phyloP scores from a whole-genome alignment of 2,329 filamentous ascomycete genomes.

The Sporothrix curviconia region DNA sequence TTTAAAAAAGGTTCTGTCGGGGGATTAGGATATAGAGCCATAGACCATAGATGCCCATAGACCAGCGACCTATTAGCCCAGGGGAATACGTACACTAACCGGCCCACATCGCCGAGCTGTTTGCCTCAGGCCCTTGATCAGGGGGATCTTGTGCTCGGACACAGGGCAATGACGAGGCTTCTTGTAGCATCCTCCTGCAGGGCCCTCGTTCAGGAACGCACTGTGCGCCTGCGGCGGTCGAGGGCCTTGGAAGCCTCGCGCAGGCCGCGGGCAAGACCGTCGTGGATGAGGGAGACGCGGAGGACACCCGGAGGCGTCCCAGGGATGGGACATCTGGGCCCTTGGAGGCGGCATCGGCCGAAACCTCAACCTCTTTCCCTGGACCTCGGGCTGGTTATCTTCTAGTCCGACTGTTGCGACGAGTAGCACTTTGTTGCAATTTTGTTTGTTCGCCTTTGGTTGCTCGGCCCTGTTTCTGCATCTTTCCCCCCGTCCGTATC shows the following conservation, averaged over 20 bases:
- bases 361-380: slow-evolving; percentile 92
- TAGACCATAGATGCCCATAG: too few relatives aligned
- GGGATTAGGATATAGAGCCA: neutral
- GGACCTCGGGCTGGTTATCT: slow-evolving; percentile 82
- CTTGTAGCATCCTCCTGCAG: slow-evolving; percentile 99
- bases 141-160: slow-evolving; percentile 99
- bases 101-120: slow-evolving; percentile 99
- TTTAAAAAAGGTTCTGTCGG: neutral
- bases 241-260: slow-evolving; percentile 98
- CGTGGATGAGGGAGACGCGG: slow-evolving; percentile 98
- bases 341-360: slow-evolving; percentile 78
- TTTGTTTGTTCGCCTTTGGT: too few relatives aligned
- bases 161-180: slow-evolving; percentile 98
- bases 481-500: too few relatives aligned
- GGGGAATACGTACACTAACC: slow-evolving; percentile 77
- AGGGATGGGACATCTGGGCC: slow-evolving; percentile 97
- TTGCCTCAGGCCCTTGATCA: slow-evolving; percentile 99
- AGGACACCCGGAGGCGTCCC: slow-evolving; percentile 94
- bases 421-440: too few relatives aligned
- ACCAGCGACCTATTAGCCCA: neutral
- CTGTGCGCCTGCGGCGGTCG: slow-evolving; percentile 97
- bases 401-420: slow-evolving; percentile 90
- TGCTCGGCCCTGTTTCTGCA: too few relatives aligned
- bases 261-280: slow-evolving; percentile 96
- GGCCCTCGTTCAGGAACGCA: slow-evolving; percentile 99